These are phyloP conservation scores for Moesziomyces globuligerus DNA, from an alignment of 1,284 basidiomycete species.

Conservation along the genomic window DNA sequence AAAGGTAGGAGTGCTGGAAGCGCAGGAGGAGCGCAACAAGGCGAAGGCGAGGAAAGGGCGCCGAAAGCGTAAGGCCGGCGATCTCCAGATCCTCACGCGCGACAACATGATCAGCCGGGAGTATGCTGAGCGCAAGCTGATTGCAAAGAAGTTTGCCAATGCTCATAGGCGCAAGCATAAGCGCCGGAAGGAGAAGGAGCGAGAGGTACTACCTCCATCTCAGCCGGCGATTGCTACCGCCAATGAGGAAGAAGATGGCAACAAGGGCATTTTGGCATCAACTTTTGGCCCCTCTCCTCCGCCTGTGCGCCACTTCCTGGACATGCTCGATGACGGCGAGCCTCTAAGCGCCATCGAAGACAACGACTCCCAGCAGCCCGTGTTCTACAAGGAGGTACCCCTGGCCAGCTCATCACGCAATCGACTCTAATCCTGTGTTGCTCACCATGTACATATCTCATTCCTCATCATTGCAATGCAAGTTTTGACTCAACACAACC, in stretches of 20 bases:
- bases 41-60: background rate
- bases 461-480: background rate
- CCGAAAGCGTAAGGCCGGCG: background rate
- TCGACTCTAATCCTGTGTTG: background rate
- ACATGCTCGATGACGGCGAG: constrained; percentile 3
- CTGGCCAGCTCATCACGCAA: background rate
- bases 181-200: constrained; percentile 4
- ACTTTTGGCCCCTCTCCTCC: background rate
- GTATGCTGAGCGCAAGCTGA: constrained; percentile 7
- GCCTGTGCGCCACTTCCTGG: background rate
- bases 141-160: constrained; percentile 1
- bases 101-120: constrained; percentile 10
- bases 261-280: background rate
- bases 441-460: constrained; percentile 8
- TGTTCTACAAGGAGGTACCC: constrained; percentile 5
- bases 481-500: background rate
- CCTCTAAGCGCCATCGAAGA: constrained; percentile 7
- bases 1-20: background rate
- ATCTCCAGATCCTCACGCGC: constrained; percentile 1
- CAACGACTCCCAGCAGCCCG: background rate
- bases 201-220: constrained; percentile 2
- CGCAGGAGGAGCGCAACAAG: constrained; percentile 1
- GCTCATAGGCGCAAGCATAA: background rate
- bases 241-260: too few relatives aligned
- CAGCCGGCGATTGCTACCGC: background rate